phyloP scores from a whole-genome alignment of 805 yeast genomes.

The Cyberlindnera misumaiensis region DNA sequence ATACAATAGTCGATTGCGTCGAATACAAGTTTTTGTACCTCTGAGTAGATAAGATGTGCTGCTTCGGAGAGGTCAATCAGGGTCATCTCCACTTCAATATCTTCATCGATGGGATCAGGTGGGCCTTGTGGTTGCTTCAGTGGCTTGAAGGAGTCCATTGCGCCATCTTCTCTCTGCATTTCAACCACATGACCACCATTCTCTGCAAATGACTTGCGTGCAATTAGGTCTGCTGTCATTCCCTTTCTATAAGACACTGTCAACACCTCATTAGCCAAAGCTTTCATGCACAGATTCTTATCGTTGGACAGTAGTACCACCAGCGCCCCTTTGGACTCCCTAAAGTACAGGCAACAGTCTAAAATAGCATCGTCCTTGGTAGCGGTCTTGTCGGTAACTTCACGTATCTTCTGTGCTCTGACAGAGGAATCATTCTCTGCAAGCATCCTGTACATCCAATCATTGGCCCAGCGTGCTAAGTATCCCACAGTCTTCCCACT shows the following conservation, averaged over 20 bases:
- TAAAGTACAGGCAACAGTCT: slow-evolving; percentile 73
- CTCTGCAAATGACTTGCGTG: slow-evolving; percentile 32
- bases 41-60: slow-evolving; percentile 28
- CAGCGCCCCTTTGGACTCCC: slow-evolving; percentile 30
- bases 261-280: slow-evolving; percentile 55
- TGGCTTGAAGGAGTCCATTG: background rate
- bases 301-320: slow-evolving; percentile 75
- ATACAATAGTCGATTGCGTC: slow-evolving; percentile 47
- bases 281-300: slow-evolving; percentile 73
- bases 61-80: slow-evolving; percentile 11
- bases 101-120: background rate
- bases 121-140: background rate
- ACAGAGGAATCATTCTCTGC: slow-evolving; percentile 46
- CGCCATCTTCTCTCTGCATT: background rate
- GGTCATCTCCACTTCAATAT: background rate
- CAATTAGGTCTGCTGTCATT: slow-evolving; percentile 43
- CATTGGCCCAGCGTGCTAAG: slow-evolving; percentile 65
- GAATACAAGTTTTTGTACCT: slow-evolving; percentile 33
- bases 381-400: slow-evolving; percentile 40
- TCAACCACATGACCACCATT: slow-evolving; percentile 12
- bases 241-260: slow-evolving; percentile 47
- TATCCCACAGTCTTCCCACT: slow-evolving; percentile 37
- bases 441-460: slow-evolving; percentile 63
- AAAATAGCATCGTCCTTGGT: slow-evolving; percentile 75
- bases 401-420: slow-evolving; percentile 56